Evolutionary conservation across 495 filamentous ascomycete species (phyloP).

Genomic region (Polyplosphaeria fusca): DNA sequence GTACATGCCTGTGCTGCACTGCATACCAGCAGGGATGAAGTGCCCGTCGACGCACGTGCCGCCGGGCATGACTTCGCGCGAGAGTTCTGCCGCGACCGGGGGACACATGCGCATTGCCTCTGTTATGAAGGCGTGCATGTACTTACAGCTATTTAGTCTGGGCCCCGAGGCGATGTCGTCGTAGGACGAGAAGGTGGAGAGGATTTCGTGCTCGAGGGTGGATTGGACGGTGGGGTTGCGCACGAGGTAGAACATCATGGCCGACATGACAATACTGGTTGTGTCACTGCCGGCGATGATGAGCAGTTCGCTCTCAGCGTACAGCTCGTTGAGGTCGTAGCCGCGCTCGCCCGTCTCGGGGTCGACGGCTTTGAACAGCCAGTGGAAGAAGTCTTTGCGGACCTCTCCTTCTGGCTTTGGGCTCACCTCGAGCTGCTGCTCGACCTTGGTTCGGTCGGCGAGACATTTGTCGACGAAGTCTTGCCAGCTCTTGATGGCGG

Average conservation of each 20-base stretch:
- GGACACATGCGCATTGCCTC: constrained; percentile 21
- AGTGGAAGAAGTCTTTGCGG: constrained; percentile 2
- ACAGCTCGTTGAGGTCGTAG: constrained; percentile 2
- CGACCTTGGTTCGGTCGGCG: background rate
- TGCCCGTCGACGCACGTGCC: constrained; percentile 1
- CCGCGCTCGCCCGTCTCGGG: background rate
- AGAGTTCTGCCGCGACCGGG: background rate
- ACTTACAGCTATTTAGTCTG: constrained; percentile 1
- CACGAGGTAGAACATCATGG: constrained; percentile 10
- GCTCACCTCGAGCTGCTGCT: background rate
- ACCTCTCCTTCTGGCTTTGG: background rate
- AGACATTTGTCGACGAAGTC: background rate
- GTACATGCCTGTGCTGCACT: constrained; percentile 1
- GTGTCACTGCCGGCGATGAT: constrained; percentile 5
- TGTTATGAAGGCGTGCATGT: constrained; percentile 10
- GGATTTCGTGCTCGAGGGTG: constrained; percentile 3
- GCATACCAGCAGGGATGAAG: background rate
- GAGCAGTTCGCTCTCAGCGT: background rate
- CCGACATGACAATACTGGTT: constrained; percentile 1
- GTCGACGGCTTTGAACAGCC: constrained; percentile 1
- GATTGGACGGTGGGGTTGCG: background rate
- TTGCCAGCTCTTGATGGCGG: background rate
- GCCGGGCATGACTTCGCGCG: background rate
- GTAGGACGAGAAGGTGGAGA: background rate
- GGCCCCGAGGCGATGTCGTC: constrained; percentile 1